Evolutionary conservation across 192 early-diverging fungal species (phyloP).

Genomic region (Cetraspora pellucida): DNA sequence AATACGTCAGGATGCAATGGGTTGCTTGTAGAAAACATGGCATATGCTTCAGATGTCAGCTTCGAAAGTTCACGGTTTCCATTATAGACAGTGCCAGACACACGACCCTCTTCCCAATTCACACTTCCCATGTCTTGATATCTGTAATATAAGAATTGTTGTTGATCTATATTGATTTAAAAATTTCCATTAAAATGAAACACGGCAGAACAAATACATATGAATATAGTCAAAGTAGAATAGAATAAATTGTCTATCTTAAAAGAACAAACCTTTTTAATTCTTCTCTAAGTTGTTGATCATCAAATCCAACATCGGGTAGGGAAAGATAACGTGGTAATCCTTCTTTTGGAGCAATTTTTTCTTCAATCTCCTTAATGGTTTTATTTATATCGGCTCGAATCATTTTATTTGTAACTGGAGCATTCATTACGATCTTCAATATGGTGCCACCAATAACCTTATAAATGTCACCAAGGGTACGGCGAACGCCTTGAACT

Average conservation of each 20-base stretch:
- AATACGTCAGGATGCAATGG: slow-evolving; percentile 96
- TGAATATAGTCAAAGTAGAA: neutral
- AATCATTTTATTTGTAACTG: slow-evolving; percentile 64
- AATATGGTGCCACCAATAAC: slow-evolving; percentile 16
- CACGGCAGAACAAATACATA: neutral
- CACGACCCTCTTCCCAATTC: slow-evolving; percentile 85
- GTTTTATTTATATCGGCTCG: slow-evolving; percentile 77
- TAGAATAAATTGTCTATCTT: neutral
- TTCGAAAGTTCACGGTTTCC: slow-evolving; percentile 81
- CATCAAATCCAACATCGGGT: slow-evolving; percentile 65
- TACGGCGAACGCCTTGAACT: slow-evolving; percentile 59
- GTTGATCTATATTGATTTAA: slow-evolving; percentile 33
- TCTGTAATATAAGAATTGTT: slow-evolving; percentile 40
- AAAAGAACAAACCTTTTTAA: slow-evolving; percentile 52
- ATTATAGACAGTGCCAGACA: slow-evolving; percentile 92
- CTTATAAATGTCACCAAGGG: slow-evolving; percentile 44
- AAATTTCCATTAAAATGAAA: slow-evolving; percentile 10
- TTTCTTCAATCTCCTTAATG: slow-evolving; percentile 78
- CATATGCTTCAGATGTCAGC: slow-evolving; percentile 78
- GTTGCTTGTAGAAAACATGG: slow-evolving; percentile 80
- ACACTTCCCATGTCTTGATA: slow-evolving; percentile 59
- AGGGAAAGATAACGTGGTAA: slow-evolving; percentile 65
- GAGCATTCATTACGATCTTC: slow-evolving; percentile 36
- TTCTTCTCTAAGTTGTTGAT: slow-evolving; percentile 62
- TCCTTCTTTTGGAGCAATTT: slow-evolving; percentile 66